These are phyloP conservation scores for Yueomyces sp. DNA, from an alignment of 1,139 yeast genomes.

Conservation along the genomic window DNA sequence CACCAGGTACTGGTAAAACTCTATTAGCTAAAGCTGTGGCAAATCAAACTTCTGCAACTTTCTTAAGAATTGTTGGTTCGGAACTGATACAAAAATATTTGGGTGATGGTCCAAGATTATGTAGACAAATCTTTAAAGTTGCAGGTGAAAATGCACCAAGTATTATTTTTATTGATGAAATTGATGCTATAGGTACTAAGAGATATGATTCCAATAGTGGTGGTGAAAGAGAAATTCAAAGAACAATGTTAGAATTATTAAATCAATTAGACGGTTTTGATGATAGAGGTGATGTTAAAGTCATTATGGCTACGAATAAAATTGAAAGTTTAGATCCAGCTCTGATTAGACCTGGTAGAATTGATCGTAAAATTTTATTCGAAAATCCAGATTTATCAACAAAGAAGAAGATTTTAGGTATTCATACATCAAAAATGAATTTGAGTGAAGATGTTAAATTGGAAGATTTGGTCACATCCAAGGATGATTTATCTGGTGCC, in stretches of 20 bases:
- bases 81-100: conserved; percentile 93
- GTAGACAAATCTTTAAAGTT: conserved; percentile 88
- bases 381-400: conserved; percentile 93
- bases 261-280: conserved; percentile 98
- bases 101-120: conserved; percentile 95
- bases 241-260: conserved; percentile 94
- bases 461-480: conserved; percentile 80
- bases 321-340: conserved; percentile 96
- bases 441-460: conserved; percentile 77
- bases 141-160: conserved; percentile 98
- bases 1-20: conserved; percentile 99
- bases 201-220: conserved; percentile 94
- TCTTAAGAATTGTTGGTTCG: conserved; percentile 90
- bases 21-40: conserved; percentile 97
- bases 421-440: conserved; percentile 93
- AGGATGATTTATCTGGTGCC: conserved; percentile 95
- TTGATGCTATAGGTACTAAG: conserved; percentile 97
- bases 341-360: conserved; percentile 95
- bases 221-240: conserved; percentile 95
- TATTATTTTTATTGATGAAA: conserved; percentile 95
- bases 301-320: conserved; percentile 96
- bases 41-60: conserved; percentile 93
- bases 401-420: conserved; percentile 82
- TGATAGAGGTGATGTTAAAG: conserved; percentile 96
- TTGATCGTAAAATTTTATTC: conserved; percentile 91